A percentile compares a stretch with the other conserved stretches of the same genome.
These are phyloP conservation scores for Trichoderma pleuroti DNA, from an alignment of 2,329 filamentous ascomycete species.

Conservation along the genomic window DNA sequence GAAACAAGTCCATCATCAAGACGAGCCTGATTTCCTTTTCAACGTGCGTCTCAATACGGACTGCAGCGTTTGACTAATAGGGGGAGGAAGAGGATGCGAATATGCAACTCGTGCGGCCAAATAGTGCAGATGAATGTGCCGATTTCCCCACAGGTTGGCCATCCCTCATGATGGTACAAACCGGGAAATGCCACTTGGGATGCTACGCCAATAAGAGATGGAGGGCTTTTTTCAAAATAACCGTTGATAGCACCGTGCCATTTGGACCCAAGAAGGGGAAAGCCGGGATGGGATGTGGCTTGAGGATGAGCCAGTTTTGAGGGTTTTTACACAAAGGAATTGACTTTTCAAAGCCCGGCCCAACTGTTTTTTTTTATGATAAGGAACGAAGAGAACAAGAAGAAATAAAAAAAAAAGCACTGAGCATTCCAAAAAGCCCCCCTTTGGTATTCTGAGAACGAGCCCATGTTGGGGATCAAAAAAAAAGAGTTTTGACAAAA, in stretches of 20 bases:
- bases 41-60: background rate
- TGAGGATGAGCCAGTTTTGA: background rate
- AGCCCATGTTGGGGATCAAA: background rate
- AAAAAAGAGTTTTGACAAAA: background rate
- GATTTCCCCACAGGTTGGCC: conserved; percentile 1
- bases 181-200: background rate
- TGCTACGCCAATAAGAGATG: background rate
- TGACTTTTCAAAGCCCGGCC: background rate
- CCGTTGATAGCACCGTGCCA: conserved; percentile 12
- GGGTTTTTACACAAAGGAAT: background rate
- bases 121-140: background rate
- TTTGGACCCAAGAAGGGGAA: conserved; percentile 1
- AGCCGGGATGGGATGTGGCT: background rate
- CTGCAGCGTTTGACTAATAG: background rate
- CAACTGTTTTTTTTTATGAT: background rate
- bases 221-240: conserved; percentile 11
- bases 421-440: background rate
- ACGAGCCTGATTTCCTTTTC: background rate
- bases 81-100: background rate
- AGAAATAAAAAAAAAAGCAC: background rate
- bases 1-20: background rate
- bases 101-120: background rate
- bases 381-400: background rate
- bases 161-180: background rate
- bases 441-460: background rate